Conservation (phyloP, 2,329 filamentous ascomycete genomes). For the Aspergillus pseudoviridinutans region DNA sequence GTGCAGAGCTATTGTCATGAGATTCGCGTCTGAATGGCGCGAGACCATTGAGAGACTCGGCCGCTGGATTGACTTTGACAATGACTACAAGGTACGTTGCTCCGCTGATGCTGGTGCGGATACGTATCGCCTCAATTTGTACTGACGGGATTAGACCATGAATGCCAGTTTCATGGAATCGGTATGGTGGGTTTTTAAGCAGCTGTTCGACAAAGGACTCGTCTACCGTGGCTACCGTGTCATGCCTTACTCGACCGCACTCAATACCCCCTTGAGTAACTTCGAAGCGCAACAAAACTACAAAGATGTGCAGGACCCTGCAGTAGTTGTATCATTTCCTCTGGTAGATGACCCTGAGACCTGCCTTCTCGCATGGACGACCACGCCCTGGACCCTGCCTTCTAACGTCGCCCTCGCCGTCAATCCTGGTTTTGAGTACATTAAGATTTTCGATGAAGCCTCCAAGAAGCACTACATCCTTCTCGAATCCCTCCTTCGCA, state of each 20-base stretch:
- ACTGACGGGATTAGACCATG: constrained; percentile 63
- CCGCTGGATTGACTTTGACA: constrained; percentile 97
- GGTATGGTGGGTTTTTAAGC: constrained; percentile 95
- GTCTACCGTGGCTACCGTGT: constrained; percentile 90
- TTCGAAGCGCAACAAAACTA: constrained; percentile 95
- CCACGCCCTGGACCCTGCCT: constrained; percentile 81
- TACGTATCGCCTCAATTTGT: neutral
- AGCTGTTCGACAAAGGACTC: constrained; percentile 81
- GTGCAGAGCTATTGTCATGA: constrained; percentile 90
- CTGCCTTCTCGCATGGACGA: constrained; percentile 80
- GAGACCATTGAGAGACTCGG: constrained; percentile 82
- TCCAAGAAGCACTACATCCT: constrained; percentile 81
- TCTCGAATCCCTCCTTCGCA: constrained; percentile 73
- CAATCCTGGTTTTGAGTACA: constrained; percentile 79
- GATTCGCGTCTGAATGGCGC: constrained; percentile 82
- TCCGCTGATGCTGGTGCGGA: neutral
- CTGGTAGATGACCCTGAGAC: constrained; percentile 73
- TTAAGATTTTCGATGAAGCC: constrained; percentile 79
- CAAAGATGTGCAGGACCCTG: constrained; percentile 86
- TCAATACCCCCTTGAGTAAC: constrained; percentile 86
- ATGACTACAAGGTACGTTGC: constrained; percentile 75
- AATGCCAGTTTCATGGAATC: constrained; percentile 94
- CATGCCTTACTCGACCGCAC: constrained; percentile 90
- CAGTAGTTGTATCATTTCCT: constrained; percentile 83
- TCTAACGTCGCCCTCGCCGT: constrained; percentile 74